Base-by-base conservation (phyloP, 768 basidiomycete species). In the Boletus huronensis region DNA sequence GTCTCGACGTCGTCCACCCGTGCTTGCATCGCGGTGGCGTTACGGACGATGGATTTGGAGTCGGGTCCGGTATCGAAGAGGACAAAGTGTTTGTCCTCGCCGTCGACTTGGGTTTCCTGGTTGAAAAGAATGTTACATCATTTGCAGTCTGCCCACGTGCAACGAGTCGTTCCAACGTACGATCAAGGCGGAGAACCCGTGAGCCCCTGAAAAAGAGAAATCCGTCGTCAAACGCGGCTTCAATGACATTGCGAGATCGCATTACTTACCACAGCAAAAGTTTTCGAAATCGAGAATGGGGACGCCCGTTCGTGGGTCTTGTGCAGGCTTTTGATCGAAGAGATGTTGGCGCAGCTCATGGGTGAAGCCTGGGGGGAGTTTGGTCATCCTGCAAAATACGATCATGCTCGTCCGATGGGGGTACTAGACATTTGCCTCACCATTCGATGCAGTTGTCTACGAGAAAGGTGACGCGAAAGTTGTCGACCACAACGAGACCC, bases 21-120 rank as follows among this genome's bases (percentile, higher is more conserved):
- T 1, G 82, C 64, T 21, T 82, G 74, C 76, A 93, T 76, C 4
- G 84, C 81, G 6, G 69, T 69, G 25, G 84, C 67, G 69, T 93
- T 93, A 48, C 88, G 83, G n/a, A 83, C 79, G 58, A 94, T 82
- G 26, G 87, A 84, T 23, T 74, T 75, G 16, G 82, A 81, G 64
- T 93, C 91, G 9, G 91, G 92, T 0, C 92, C 92, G 16, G 88
- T 85, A 71, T 94, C 92, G 64, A 94, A 91, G 34, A 93, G 77
- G 16, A 82, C 83, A n/a, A 78, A 71, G 50, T 82, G 79, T 3
- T 75, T 63, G 53, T 68, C 51, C 39, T 75, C 67, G 21, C 72
- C 83, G 23, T 74, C 61, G 11, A 78, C 68, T 54, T 79, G 76
- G 3, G 84, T 88, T 76, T 87, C 80, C 84, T 85, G 64, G 35